Base-by-base conservation (phyloP, 2,329 filamentous ascomycete species). In the Penicillium sp. region DNA sequence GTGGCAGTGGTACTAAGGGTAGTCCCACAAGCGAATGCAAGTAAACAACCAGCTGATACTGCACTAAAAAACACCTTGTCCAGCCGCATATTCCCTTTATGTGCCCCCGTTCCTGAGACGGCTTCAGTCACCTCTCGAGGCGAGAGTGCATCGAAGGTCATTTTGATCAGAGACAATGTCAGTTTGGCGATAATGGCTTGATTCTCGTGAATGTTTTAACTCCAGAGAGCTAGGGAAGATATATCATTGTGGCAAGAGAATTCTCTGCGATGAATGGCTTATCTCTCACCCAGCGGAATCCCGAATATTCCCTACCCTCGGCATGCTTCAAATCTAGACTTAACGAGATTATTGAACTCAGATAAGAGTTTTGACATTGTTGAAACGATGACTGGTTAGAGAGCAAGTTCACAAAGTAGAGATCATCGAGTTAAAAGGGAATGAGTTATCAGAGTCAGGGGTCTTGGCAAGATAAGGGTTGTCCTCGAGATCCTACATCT, bases 1-100 rank as follows among this genome's bases (percentile, higher is more conserved):
- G 72, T 63, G 4, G 73, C 62, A 52, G 68, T 72, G 24, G 73
- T 72, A 43, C 69, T 72, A n/a, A 78, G 63, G 0, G 66, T 60
- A 2, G 74, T 71, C 0, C 73, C 76, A 37, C 72, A 75, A 5
- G 73, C 77, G 53, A 81, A 79, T 2, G 73, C 69, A 1, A 80
- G 64, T 6, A 80, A 62, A 48, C 72, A 72, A 0, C 78, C 78
- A 4, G 76, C 76, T 40, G 76, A 73, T 35, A 79, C 69, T 4
- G 73, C 65, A 52, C 73, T 77, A 40, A 77, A 57, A 55, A 79
- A 78, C 35, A 78, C 67, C 54, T 79, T 79, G 58, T 77, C 73
- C 4, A 73, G 63, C 9, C 75, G 69, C 74, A 76, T 79, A 48
- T 75, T 70, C 9, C 75, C 75, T 59, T 80, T 80, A 46, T 69